Conservation (phyloP, 345 rosid species). For the Populus ilicifolia region DNA sequence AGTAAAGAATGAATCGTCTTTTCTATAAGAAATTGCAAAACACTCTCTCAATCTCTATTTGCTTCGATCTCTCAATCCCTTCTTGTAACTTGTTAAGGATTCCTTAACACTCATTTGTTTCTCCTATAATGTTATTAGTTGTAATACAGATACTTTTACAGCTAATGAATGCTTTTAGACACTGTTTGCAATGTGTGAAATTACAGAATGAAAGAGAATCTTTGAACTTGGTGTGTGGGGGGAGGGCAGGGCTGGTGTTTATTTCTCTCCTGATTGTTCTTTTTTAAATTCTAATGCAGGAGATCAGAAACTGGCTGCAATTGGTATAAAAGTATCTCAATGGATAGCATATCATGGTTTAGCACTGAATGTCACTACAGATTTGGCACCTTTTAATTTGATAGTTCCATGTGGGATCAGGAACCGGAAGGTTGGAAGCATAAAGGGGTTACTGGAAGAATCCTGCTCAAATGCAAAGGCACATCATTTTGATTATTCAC, state of each 20-base stretch:
- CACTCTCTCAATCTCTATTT: too few relatives aligned
- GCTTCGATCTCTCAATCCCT: too few relatives aligned
- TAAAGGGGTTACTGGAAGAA: conserved; percentile 43
- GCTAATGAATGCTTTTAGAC: too few relatives aligned
- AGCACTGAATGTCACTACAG: conserved; percentile 78
- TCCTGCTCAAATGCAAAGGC: not conserved
- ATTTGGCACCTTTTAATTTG: conserved; percentile 58
- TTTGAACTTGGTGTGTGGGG: too few relatives aligned
- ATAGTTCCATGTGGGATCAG: conserved; percentile 80
- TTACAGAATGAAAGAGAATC: too few relatives aligned
- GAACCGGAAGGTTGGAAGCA: conserved; percentile 62
- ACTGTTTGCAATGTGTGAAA: too few relatives aligned
- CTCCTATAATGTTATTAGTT: too few relatives aligned
- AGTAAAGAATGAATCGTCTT: too few relatives aligned
- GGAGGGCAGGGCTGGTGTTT: not conserved
- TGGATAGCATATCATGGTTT: conserved; percentile 82
- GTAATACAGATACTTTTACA: too few relatives aligned
- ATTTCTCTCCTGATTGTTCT: conserved; percentile 3
- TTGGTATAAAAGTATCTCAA: conserved; percentile 65
- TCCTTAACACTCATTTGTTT: too few relatives aligned
- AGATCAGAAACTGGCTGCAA: conserved; percentile 68
- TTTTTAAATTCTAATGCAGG: conserved; percentile 38
- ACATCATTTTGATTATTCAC: conserved; percentile 20
- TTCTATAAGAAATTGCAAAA: too few relatives aligned
- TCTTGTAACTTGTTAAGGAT: too few relatives aligned